Evolutionary conservation across 164 flowering plant species (phyloP).

Genomic region (Euptelea pleiosperma): DNA sequence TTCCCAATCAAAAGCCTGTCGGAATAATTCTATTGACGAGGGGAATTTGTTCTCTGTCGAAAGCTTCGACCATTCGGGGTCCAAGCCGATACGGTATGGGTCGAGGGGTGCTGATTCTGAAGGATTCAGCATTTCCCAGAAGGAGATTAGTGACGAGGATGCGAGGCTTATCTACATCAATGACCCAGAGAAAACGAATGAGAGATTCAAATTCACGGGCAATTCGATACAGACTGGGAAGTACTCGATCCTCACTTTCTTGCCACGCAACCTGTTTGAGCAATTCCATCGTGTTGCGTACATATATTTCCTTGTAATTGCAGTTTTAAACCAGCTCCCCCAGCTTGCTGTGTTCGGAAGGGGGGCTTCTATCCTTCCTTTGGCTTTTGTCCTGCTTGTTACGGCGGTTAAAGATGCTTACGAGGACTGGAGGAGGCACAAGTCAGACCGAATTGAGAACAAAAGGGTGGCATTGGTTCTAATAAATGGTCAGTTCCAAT

Average conservation of each 20-base stretch:
- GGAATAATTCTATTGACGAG: conserved; percentile 25
- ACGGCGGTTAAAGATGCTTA: conserved; percentile 92
- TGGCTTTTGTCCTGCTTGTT: conserved; percentile 79
- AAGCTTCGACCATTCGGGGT: conserved; percentile 26
- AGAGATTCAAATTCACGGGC: conserved; percentile 66
- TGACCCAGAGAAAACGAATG: conserved; percentile 67
- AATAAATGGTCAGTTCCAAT: conserved; percentile 44
- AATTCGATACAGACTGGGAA: conserved; percentile 72
- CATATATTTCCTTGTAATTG: conserved; percentile 87
- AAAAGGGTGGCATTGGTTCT: conserved; percentile 64
- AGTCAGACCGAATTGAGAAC: conserved; percentile 83
- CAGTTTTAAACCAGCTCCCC: conserved; percentile 90
- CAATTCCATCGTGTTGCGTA: conserved; percentile 96
- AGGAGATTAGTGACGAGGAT: conserved; percentile 82
- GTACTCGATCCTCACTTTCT: conserved; percentile 70
- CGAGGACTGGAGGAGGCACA: conserved; percentile 87
- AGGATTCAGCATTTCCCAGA: conserved; percentile 52
- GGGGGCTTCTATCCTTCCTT: conserved; percentile 71
- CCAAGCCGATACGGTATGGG: conserved; percentile 50
- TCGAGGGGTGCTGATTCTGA: conserved; percentile 63
- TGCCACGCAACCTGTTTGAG: conserved; percentile 86
- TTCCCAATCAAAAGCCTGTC: conserved; percentile 36
- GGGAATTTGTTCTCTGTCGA: conserved; percentile 16
- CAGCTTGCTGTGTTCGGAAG: conserved; percentile 94
- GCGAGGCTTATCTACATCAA: conserved; percentile 64